Conservation (phyloP, 139 green algal species). For the Chlorella sp. region DNA sequence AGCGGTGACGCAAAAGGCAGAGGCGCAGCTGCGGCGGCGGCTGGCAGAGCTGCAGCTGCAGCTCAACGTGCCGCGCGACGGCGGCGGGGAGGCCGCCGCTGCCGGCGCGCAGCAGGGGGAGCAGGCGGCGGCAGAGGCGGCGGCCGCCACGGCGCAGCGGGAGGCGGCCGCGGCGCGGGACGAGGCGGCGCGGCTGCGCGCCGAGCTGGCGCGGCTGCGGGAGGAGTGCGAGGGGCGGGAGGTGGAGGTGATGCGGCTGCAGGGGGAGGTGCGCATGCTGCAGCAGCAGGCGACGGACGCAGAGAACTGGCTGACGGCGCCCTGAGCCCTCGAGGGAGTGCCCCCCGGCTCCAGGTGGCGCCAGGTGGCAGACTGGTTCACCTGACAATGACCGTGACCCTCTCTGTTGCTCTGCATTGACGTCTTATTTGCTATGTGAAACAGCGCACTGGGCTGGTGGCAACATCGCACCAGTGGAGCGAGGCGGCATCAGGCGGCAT, state of each 20-base stretch:
- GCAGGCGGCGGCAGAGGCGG: neutral
- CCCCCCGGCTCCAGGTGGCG: neutral
- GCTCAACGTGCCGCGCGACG: neutral
- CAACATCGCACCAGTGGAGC: neutral
- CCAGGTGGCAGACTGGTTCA: neutral
- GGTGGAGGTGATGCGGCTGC: conserved; percentile 32
- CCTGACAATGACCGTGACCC: no score
- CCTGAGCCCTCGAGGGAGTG: neutral
- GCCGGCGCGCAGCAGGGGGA: neutral
- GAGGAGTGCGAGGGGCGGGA: conserved; percentile 16
- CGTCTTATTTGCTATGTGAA: no score
- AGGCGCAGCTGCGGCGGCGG: conserved; percentile 24
- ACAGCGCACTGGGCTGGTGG: neutral
- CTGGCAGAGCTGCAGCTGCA: conserved; percentile 11
- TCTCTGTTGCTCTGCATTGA: no score
- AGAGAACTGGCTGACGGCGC: conserved; percentile 25
- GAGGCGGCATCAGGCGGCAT: neutral
- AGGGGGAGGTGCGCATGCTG: conserved; percentile 30
- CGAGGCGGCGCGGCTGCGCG: neutral
- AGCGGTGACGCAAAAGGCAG: neutral
- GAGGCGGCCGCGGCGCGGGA: neutral
- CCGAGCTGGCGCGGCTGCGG: conserved; percentile 15
- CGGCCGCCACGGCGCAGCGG: neutral
- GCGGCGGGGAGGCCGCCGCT: neutral
- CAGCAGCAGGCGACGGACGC: conserved; percentile 6